Percentiles rank a stretch among this genome's conserved stretches.
phyloP scores from a whole-genome alignment of 2,329 filamentous ascomycete species.

The Lasiodiplodia hormozganensis region DNA sequence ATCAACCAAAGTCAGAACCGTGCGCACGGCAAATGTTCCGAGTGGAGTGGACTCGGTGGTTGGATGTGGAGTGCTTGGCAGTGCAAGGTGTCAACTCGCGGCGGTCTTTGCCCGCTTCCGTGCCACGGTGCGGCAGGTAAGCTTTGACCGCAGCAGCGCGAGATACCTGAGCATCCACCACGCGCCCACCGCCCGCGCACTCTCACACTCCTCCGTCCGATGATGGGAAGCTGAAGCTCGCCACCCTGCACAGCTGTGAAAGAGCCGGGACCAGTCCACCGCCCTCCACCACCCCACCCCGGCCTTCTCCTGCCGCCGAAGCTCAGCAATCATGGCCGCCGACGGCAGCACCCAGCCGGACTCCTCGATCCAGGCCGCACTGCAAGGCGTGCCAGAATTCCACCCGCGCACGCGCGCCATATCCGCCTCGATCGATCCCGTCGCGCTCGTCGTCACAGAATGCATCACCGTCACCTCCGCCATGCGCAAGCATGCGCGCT shows the following conservation, averaged over 20 bases:
- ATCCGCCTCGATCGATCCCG: conserved; percentile 85
- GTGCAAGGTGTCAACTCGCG: conserved; percentile 18
- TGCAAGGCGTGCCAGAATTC: conserved; percentile 18
- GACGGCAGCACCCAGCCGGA: conserved; percentile 25
- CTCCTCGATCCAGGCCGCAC: conserved; percentile 21
- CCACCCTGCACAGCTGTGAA: conserved; percentile 20
- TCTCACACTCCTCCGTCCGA: conserved; percentile 19
- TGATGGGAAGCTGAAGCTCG: conserved; percentile 23
- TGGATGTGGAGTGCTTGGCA: conserved; percentile 11
- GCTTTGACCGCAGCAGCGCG: conserved; percentile 5
- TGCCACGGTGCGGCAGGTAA: not conserved
- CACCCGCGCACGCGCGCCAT: conserved; percentile 46
- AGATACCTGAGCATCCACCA: conserved; percentile 22
- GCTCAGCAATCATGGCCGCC: conserved; percentile 22
- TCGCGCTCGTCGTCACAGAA: conserved; percentile 95
- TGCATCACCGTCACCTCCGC: conserved; percentile 98
- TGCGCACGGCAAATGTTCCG: not conserved
- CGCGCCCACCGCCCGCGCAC: conserved; percentile 16
- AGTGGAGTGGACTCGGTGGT: not conserved
- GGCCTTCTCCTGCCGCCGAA: conserved; percentile 13
- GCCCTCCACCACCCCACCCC: not conserved
- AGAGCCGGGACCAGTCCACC: conserved; percentile 10
- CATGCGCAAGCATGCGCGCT: conserved; percentile 96
- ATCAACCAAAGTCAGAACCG: not conserved
- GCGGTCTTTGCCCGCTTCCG: conserved; percentile 15